phyloP scores from a whole-genome alignment of 352 stramenopile genomes.

The Saprolegnia parasitica region DNA sequence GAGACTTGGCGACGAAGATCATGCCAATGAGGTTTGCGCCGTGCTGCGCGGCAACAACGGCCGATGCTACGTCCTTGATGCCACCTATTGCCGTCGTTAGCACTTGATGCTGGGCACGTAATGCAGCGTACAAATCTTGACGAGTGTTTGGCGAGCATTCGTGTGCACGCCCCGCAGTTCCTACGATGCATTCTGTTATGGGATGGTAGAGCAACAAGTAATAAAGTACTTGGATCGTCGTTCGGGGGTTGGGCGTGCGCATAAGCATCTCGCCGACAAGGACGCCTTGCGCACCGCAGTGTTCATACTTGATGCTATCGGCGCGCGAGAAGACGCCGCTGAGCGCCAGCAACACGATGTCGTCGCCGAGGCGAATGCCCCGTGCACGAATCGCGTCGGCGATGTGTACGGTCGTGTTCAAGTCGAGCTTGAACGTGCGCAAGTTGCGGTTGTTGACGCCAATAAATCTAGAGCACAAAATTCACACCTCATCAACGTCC shows the following conservation, averaged over 20 bases:
- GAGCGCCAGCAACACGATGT: slow-evolving; percentile 90
- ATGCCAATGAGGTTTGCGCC: slow-evolving; percentile 96
- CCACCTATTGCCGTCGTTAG: slow-evolving; percentile 38
- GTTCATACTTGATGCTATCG: slow-evolving; percentile 89
- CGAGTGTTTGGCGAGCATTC: slow-evolving; percentile 37
- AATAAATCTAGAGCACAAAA: slow-evolving; percentile 73
- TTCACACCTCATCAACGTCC: not conserved
- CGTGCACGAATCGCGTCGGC: slow-evolving; percentile 72
- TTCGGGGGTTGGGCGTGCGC: slow-evolving; percentile 87
- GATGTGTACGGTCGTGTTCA: slow-evolving; percentile 92
- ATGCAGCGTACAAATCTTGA: slow-evolving; percentile 85
- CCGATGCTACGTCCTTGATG: slow-evolving; percentile 91
- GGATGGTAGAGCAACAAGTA: not conserved
- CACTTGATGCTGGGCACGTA: not conserved
- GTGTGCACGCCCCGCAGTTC: slow-evolving; percentile 14
- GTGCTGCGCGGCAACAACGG: slow-evolving; percentile 81
- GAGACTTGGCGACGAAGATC: slow-evolving; percentile 94
- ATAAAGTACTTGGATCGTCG: slow-evolving; percentile 68
- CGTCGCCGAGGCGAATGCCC: slow-evolving; percentile 63
- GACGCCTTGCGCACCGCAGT: slow-evolving; percentile 85
- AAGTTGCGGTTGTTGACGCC: slow-evolving; percentile 99
- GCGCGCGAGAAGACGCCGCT: slow-evolving; percentile 92
- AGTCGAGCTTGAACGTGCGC: slow-evolving; percentile 97
- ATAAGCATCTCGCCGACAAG: slow-evolving; percentile 98
- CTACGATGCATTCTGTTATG: not conserved